phyloP scores from a whole-genome alignment of 306 rosid genomes.

The Rubus idaeus region DNA sequence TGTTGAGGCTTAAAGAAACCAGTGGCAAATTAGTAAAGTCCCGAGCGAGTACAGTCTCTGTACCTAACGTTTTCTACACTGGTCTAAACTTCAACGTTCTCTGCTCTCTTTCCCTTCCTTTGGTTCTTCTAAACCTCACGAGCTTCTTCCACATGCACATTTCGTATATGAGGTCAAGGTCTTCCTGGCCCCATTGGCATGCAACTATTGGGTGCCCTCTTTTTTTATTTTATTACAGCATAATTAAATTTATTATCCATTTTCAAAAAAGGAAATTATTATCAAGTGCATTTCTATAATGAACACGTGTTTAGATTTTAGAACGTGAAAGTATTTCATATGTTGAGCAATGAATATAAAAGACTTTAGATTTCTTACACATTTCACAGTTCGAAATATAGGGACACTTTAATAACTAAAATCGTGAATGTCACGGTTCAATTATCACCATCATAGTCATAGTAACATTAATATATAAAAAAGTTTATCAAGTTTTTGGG shows the following conservation, averaged over 20 bases:
- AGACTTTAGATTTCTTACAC: background rate
- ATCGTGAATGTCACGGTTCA: too few relatives aligned
- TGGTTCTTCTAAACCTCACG: background rate
- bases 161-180: background rate
- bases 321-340: background rate
- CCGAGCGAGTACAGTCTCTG: background rate
- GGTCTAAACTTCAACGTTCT: slow-evolving; percentile 1
- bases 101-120: background rate
- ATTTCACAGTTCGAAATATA: background rate
- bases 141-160: background rate
- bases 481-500: background rate
- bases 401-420: background rate
- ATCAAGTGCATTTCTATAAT: background rate
- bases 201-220: background rate
- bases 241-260: too few relatives aligned
- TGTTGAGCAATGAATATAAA: background rate
- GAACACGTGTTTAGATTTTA: slow-evolving; percentile 14
- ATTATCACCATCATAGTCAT: too few relatives aligned
- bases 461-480: too few relatives aligned
- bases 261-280: background rate
- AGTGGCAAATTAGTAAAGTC: background rate
- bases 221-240: background rate
- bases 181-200: slow-evolving; percentile 3
- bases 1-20: background rate
- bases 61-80: slow-evolving; percentile 4